Evolutionary conservation across 2,329 filamentous ascomycete species (phyloP), one percentile per base, ranked within the genome.

Genomic region (Sporothrix humicola): DNA sequence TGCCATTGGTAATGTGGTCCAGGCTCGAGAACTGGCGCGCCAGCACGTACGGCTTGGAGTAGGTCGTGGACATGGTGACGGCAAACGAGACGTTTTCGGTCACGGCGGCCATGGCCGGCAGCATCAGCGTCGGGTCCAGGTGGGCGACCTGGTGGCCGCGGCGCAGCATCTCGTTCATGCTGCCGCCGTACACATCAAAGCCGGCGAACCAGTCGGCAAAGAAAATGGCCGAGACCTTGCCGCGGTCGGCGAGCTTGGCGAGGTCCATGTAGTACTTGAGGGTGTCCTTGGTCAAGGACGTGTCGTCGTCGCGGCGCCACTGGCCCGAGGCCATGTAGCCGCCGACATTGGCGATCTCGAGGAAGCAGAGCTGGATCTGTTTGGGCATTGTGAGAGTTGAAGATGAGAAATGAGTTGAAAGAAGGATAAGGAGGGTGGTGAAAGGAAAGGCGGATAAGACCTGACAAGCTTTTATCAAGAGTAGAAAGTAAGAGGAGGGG

Each of bases 331-430:
- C 50, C 71, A 46, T 46, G 65, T 73, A 54, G 42, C 42, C 44
- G 61, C 71, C 63, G 42, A 44, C 26, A 54, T 54, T 59, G 52
- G 63, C 71, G 20, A 54, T 68, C 52, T 73, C 71, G 42, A 73
- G 56, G 63, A 73, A 73, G 71, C 54, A 69, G 37, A 73, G 61
- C 26, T 73, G 26, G 78, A 83, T 72, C 73, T 74, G 13, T 79
- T 81, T 71, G n/a, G 68, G 50, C 66, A 69, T 69, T 26, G 48
- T 56, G 23, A 31, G 26, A 31, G 58, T n/a, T 37, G 31, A 31
- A n/a, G 58, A 10, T 2, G 26, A n/a, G n/a, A n/a, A n/a, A 26
- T 37, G n/a, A 15, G 17, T 2, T 61, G 58, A 13, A 8, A 63
- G 23, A 26, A 42, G 58, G 58, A 42, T 44, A 63, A 44, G 58